Percentiles rank a stretch among this genome's conserved stretches.
Evolutionary conservation across 2,329 filamentous ascomycete genomes (phyloP).

Genomic region (Fusarium subtropicale): DNA sequence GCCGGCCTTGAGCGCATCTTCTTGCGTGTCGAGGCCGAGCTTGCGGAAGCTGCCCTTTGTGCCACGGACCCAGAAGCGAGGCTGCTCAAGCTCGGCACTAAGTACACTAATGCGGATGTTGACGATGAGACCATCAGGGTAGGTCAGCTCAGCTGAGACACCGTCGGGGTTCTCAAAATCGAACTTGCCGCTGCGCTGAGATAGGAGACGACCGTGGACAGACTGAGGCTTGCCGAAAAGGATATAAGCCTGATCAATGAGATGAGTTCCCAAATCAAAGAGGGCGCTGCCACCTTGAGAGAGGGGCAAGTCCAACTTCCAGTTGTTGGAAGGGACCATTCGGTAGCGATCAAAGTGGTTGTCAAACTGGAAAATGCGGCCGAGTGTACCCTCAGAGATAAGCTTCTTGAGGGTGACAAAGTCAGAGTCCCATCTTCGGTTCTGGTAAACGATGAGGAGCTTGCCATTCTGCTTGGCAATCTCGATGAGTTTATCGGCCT

Average conservation of each 20-base stretch:
- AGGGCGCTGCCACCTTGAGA: conserved; percentile 73
- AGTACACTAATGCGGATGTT: conserved; percentile 77
- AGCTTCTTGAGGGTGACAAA: conserved; percentile 77
- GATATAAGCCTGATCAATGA: conserved; percentile 79
- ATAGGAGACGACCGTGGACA: conserved; percentile 76
- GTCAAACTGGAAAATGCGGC: conserved; percentile 81
- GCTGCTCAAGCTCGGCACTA: conserved; percentile 75
- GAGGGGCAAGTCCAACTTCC: conserved; percentile 74
- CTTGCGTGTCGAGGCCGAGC: conserved; percentile 76
- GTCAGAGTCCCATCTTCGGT: conserved; percentile 82
- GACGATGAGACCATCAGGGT: conserved; percentile 71
- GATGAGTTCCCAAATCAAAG: conserved; percentile 80
- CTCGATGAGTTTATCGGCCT: conserved; percentile 72
- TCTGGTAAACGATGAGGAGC: conserved; percentile 77
- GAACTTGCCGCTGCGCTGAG: conserved; percentile 66
- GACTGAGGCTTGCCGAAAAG: conserved; percentile 76
- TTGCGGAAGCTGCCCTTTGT: conserved; percentile 81
- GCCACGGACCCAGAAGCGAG: conserved; percentile 82
- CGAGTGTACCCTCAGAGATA: conserved; percentile 68
- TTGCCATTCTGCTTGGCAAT: conserved; percentile 64
- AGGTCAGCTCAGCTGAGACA: conserved; percentile 74
- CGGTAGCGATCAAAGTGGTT: conserved; percentile 84
- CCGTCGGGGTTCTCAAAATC: conserved; percentile 66
- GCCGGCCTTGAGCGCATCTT: conserved; percentile 77
- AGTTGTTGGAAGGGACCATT: conserved; percentile 67